Evolutionary conservation across 2,329 filamentous ascomycete species (phyloP), one percentile per base, ranked within the genome.

Genomic region (Davidsoniella neocaledoniae): DNA sequence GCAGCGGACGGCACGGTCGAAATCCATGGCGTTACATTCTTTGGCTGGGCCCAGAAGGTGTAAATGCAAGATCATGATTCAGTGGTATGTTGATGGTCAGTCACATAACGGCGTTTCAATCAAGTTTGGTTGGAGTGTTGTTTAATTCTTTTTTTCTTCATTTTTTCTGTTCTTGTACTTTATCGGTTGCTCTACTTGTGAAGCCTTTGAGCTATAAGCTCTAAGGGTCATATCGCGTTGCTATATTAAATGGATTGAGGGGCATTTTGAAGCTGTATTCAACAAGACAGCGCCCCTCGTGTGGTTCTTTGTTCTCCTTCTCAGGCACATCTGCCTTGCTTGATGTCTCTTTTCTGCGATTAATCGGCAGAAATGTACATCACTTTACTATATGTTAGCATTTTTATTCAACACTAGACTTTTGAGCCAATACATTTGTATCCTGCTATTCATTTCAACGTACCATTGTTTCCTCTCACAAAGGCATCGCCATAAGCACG

Each of bases 391-490:
- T 12, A 41, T 37, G 21, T 51, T 43, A 36, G 46, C 16, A 14
- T 19, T 16, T 16, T 12, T 3, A 36, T 6, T 8, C 17, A 25
- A 37, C 43, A 21, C 14, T 7, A 25, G 7, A 43, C 3, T 12
- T 33, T 33, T 12, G 12, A 9, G 29, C 8, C 8, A 12, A 10
- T 33, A 33, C 29, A 33, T 33, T 33, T 33, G 9, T 33, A 33
- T 33, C 29, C 12, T 33, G 29, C 29, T 33, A 33, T 33, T 9
- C 29, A 33, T 12, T 33, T 33, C 7, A 33, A 58, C 68, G 60
- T 58, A 93, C 90, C 90, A 61, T 96, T 96, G 68, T 96, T 96
- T 58, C 90, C 90, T 64, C 90, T 77, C 52, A 96, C 84, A 64
- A 96, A 96, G 4, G 90, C 86, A 70, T 96, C 90, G 6, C 90